Evolutionary conservation across 1,139 yeast species (phyloP), one percentile per base, ranked within the genome.

Genomic region (Nakaseomyces nivariensis): DNA sequence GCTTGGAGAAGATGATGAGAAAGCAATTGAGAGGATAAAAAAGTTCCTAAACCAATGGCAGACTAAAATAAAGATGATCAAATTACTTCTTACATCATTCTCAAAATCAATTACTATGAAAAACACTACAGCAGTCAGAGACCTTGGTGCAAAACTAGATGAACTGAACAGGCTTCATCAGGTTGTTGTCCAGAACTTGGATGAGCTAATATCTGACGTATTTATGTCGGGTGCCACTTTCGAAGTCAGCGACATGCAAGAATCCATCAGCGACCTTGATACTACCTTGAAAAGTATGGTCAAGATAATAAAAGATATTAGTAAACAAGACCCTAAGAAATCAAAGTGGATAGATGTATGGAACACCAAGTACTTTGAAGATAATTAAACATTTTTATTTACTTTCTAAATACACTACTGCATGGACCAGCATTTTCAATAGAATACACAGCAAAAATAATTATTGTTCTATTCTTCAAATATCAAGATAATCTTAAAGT

Each of bases 31-130:
- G 38, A 67, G 69, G 41, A 63, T 79, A 41, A 55, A 71, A 1
- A 66, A 63, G 22, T 76, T 70, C 57, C 72, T 79, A 11, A 64
- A 72, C 51, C 58, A 49, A 25, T 81, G 85, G 84, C 63, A 72
- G 36, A 69, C 64, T 32, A 81, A 79, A 54, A 67, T 82, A 52
- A 79, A 77, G 55, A 62, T 82, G 56, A 67, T 82, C 24, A 81
- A 76, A 58, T 63, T 82, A 5, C 64, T 83, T 25, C 64, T 81
- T 17, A 66, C 74, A 1, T 79, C 87, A 4, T 71, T 81, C 50
- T 70, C 72, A 46, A 81, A 78, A 58, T 77, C 86, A 1, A 70
- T 62, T 75, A 50, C 85, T 79, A 10, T 62, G 59, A 10, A 64
- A 48, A 42, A 57, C 48, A 47, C 54, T 49, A 50, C 53, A 13